Evolutionary conservation across 2,329 filamentous ascomycete genomes (phyloP), one percentile per base, ranked within the genome.

Genomic region (Claviceps lovelessii): DNA sequence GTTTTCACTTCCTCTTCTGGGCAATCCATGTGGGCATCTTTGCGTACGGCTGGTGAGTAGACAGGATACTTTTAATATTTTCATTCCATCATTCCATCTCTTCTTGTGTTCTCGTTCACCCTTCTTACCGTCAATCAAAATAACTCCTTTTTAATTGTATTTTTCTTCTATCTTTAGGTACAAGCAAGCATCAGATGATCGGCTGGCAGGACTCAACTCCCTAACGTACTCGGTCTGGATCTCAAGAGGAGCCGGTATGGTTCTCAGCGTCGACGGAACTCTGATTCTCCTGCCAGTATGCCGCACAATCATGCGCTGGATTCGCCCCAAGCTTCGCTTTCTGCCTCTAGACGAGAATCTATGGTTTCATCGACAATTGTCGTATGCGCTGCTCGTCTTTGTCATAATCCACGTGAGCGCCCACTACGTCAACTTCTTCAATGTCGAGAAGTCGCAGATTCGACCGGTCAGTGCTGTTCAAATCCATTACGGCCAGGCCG

Each of bases 391-490:
- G 73, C 76, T 97, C 3, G 66, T 95, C 54, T 98, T 90, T 70
- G 87, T 85, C 33, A 78, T 83, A 51, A 70, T 88, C 33, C 93
- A 98, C 69, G 85, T 84, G 1, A 66, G 77, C 15, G 82, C 82
- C 52, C 93, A 98, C 71, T 98, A 98, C 64, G 88, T 97, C 75
- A 98, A 98, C 75, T 98, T 98, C 73, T 97, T 84, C 78, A 96
- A 95, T 64, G 87, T 98, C 58, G 93, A 98, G 70, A 80, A 82
- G 62, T 81, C 78, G 0, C 89, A 96, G 67, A 79, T 96, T 54
- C 84, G 93, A 53, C 84, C 85, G 2, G 79, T 87, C 49, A 81
- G 83, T 4, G 93, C 93, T 4, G 71, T 97, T 7, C 78, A 97
- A 65, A 95, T 97, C 59, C 93, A 97, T 70, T 98, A 95, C 68